Evolutionary conservation across 2,329 filamentous ascomycete genomes (phyloP).

Genomic region (Trichocomaceae sp.): DNA sequence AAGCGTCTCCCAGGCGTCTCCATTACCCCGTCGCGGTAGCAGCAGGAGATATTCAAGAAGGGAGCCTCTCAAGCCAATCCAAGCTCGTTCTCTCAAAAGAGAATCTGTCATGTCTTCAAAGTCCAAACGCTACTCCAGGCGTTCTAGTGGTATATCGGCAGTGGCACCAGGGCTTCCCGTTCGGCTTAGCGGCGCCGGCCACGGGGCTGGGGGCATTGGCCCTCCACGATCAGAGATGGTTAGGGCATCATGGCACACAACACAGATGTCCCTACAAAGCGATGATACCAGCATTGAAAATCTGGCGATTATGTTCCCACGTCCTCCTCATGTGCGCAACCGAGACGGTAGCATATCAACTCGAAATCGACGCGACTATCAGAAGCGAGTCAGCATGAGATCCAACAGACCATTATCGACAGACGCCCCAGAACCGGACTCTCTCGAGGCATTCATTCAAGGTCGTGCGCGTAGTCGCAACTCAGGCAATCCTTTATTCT

Average conservation of each 20-base stretch:
- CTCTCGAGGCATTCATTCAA: constrained; percentile 35
- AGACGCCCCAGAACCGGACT: constrained; percentile 30
- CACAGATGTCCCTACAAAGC: constrained; percentile 27
- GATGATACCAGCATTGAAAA: constrained; percentile 32
- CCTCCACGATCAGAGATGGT: constrained; percentile 30
- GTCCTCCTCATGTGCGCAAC: constrained; percentile 24
- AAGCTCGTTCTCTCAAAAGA: constrained; percentile 31
- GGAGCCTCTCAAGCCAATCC: constrained; percentile 31
- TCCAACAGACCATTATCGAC: constrained; percentile 26
- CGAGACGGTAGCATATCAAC: constrained; percentile 24
- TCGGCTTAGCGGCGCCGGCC: constrained; percentile 37
- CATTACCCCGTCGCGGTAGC: constrained; percentile 23
- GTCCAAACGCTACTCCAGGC: constrained; percentile 32
- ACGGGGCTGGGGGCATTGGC: constrained; percentile 36
- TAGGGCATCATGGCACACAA: constrained; percentile 34
- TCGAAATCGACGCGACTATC: constrained; percentile 14
- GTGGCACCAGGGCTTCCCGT: constrained; percentile 33
- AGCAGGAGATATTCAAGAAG: constrained; percentile 27
- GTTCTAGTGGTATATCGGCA: constrained; percentile 33
- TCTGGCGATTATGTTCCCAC: constrained; percentile 31
- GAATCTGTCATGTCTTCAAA: constrained; percentile 31
- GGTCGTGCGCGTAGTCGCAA: constrained; percentile 33
- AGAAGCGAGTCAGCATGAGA: constrained; percentile 26
- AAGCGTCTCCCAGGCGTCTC: constrained; percentile 26
- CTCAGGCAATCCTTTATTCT: constrained; percentile 34